phyloP scores from a whole-genome alignment of 208 protist genomes.

The Acanthamoeba polyphaga region DNA sequence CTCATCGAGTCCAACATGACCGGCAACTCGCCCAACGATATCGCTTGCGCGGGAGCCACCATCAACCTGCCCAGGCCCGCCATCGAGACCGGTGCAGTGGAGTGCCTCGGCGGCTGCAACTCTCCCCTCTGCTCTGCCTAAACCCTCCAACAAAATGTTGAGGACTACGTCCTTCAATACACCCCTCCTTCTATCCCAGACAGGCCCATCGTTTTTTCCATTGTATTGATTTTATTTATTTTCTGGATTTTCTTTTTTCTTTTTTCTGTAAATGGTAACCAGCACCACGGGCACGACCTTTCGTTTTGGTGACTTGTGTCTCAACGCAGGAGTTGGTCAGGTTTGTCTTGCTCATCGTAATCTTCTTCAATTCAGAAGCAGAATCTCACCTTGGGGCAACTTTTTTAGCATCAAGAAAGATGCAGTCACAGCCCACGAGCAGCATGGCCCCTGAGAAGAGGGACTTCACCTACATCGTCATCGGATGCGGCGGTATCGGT shows the following conservation, averaged over 20 bases:
- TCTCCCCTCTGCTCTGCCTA: neutral
- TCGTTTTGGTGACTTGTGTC: too few relatives aligned
- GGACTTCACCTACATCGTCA: slow-evolving; percentile 65
- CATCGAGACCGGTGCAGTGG: neutral
- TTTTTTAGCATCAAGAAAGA: too few relatives aligned
- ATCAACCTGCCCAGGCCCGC: neutral
- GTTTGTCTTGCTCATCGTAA: too few relatives aligned
- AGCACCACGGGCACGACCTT: too few relatives aligned
- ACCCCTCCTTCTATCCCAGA: neutral
- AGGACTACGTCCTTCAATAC: neutral
- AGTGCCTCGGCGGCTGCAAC: neutral
- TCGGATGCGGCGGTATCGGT: slow-evolving; percentile 44
- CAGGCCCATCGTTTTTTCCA: too few relatives aligned
- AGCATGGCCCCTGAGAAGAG: neutral
- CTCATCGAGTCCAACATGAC: slow-evolving; percentile 24
- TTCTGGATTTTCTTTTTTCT: too few relatives aligned
- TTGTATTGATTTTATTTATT: too few relatives aligned
- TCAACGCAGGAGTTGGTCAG: too few relatives aligned
- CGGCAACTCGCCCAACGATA: neutral
- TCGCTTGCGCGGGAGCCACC: neutral
- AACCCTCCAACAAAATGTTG: neutral
- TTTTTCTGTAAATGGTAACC: too few relatives aligned
- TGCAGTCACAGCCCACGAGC: neutral
- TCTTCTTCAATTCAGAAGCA: too few relatives aligned
- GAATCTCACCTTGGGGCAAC: too few relatives aligned